These are phyloP conservation scores for Boletellus sp. DNA, from an alignment of 768 basidiomycete species.

Conservation along the genomic window DNA sequence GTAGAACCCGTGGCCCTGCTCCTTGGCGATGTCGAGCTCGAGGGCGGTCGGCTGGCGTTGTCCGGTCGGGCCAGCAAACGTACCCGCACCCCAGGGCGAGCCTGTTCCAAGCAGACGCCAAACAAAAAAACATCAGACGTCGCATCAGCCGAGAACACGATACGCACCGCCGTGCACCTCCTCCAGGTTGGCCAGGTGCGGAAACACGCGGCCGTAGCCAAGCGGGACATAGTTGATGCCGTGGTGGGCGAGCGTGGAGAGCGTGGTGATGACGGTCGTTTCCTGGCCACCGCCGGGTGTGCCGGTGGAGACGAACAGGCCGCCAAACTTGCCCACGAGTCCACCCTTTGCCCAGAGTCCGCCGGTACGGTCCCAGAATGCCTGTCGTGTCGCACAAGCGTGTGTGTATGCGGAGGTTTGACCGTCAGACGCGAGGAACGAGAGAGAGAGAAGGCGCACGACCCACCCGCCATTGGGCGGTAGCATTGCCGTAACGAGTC, in stretches of 20 bases:
- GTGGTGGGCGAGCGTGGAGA: slow-evolving; percentile 68
- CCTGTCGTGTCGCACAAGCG: no score
- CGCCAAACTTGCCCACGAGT: slow-evolving; percentile 70
- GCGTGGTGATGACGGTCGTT: slow-evolving; percentile 43
- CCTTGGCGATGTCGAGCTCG: slow-evolving; percentile 49
- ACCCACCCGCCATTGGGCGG: slow-evolving; percentile 60
- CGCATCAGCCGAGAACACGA: not conserved
- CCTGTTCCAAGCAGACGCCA: slow-evolving; percentile 35
- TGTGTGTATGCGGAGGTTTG: no score
- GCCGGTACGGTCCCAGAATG: slow-evolving; percentile 77
- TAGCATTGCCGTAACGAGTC: slow-evolving; percentile 44
- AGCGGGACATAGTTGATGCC: slow-evolving; percentile 70
- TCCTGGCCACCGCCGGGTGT: slow-evolving; percentile 77
- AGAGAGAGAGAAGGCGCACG: not conserved
- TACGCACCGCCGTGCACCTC: slow-evolving; percentile 56
- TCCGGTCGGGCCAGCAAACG: slow-evolving; percentile 46
- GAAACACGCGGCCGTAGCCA: slow-evolving; percentile 53
- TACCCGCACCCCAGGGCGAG: slow-evolving; percentile 78
- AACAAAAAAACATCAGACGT: not conserved
- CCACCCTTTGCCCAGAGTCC: slow-evolving; percentile 55
- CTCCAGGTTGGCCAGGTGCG: slow-evolving; percentile 38
- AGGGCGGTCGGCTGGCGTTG: slow-evolving; percentile 45
- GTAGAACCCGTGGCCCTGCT: slow-evolving; percentile 55
- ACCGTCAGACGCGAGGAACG: not conserved
- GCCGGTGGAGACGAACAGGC: slow-evolving; percentile 72